A percentile compares a stretch with the other conserved stretches of the same genome.
phyloP scores from a whole-genome alignment of 257 asterid species.

The Primulina eburnea region DNA sequence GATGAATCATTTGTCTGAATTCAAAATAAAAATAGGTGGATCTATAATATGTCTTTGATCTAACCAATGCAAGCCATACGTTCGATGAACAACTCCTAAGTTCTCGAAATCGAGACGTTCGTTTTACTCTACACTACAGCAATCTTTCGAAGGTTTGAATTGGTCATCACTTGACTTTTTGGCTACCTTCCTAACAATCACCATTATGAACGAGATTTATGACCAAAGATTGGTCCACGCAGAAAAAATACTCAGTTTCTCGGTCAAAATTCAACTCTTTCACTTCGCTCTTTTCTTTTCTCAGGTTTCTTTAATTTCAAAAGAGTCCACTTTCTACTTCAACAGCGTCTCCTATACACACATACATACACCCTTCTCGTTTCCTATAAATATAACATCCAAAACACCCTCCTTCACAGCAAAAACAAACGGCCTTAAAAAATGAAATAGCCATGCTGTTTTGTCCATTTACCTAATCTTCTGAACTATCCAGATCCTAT shows the following conservation, averaged over 20 bases:
- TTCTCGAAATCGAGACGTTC: background rate
- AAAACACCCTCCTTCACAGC: conserved; percentile 15
- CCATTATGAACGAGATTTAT: background rate
- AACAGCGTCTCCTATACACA: conserved; percentile 19
- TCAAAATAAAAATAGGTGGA: too few species aligned
- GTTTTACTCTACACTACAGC: background rate
- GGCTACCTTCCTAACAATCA: background rate
- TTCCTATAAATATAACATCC: conserved; percentile 17
- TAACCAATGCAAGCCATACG: too few species aligned
- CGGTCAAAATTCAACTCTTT: conserved; percentile 61
- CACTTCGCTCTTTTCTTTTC: conserved; percentile 35
- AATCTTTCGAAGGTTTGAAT: background rate
- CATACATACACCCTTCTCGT: conserved; percentile 4
- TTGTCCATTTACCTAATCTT: background rate
- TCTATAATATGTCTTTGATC: too few species aligned
- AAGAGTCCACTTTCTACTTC: conserved; percentile 27
- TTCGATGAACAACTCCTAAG: too few species aligned
- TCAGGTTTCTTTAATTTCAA: conserved; percentile 37
- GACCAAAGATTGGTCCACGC: conserved; percentile 4
- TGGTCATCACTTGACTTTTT: background rate
- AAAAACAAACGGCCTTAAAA: conserved; percentile 7
- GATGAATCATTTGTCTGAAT: too few species aligned
- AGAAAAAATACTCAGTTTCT: conserved; percentile 44
- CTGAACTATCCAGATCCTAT: conserved; percentile 1
- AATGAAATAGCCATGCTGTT: background rate